Base-by-base conservation (phyloP, 2,329 filamentous ascomycete species). In the Fusarium bactridioides region DNA sequence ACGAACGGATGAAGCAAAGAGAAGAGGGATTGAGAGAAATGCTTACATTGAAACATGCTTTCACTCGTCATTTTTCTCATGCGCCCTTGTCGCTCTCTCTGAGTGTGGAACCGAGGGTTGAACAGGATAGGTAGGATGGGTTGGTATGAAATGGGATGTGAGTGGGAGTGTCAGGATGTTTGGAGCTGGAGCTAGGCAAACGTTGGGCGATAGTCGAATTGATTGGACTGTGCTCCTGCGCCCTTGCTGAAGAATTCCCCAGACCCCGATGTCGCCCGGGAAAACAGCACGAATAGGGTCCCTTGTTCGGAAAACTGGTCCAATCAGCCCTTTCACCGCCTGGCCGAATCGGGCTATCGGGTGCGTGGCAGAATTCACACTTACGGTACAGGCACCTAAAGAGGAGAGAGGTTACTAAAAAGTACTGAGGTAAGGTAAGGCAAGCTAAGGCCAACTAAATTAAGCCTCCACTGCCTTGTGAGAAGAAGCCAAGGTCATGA, bases 41-140 rank as follows among this genome's bases (percentile, higher is more conserved):
- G 57, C 76, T 78, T 75, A 78, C 76, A 77, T 51, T 78, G 70
- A 61, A 62, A 68, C 35, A 62, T 54, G 40, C 61, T 74, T 68
- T 78, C 76, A 78, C 71, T 78, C 57, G 76, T 73, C 76, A 78
- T 78, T 72, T 76, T 72, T 18, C 54, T 35, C 58, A 38, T 54
- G 61, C 67, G 73, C 74, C 73, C 72, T 73, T 77, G 73, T 76
- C 67, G 64, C 64, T 67, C 64, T 72, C 63, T 65, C 64, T 72
- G 50, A 64, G 56, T 71, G 76, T 76, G 76, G 76, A 74, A 76
- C 74, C 69, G 66, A 58, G 41, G 58, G 66, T 67, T 48, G 41
- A 45, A 47, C 41, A 56, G 54, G 54, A 56, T 56, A 56, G 54
- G 54, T 56, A 56, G 27, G 40, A 57, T 35, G 25, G 54, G 29